Evolutionary conservation across 2,329 filamentous ascomycete species (phyloP).

Genomic region (Zarea fungicola): DNA sequence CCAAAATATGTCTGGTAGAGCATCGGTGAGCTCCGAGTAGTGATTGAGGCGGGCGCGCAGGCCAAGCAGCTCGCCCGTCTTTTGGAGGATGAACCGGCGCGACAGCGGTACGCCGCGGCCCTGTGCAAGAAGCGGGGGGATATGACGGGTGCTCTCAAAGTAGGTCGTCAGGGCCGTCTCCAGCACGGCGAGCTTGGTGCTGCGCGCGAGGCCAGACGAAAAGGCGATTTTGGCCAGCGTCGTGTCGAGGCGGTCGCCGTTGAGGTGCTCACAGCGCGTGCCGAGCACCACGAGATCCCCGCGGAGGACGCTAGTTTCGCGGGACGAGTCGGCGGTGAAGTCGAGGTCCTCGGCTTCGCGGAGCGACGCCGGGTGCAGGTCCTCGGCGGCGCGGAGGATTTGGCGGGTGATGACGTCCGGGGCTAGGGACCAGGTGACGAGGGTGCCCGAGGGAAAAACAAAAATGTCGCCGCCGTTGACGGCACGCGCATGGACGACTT

Average conservation of each 20-base stretch:
- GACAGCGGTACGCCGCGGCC: slow-evolving; percentile 43
- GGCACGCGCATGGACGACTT: slow-evolving; percentile 58
- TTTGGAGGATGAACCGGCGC: slow-evolving; percentile 77
- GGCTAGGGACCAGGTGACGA: slow-evolving; percentile 87
- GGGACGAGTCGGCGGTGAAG: slow-evolving; percentile 68
- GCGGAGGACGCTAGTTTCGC: slow-evolving; percentile 71
- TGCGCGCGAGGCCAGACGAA: slow-evolving; percentile 86
- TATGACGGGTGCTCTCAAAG: slow-evolving; percentile 78
- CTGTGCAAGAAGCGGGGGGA: slow-evolving; percentile 70
- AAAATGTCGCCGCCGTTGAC: slow-evolving; percentile 78
- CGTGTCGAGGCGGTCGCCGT: slow-evolving; percentile 45
- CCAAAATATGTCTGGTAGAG: slow-evolving; percentile 94
- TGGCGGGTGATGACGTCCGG: slow-evolving; percentile 69
- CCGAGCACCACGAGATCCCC: slow-evolving; percentile 88
- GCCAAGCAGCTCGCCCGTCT: slow-evolving; percentile 86
- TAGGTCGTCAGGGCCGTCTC: slow-evolving; percentile 79
- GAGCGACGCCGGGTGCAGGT: slow-evolving; percentile 60
- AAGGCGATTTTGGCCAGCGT: slow-evolving; percentile 94
- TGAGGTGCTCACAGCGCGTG: slow-evolving; percentile 52
- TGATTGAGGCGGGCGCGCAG: slow-evolving; percentile 91
- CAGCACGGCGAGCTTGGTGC: slow-evolving; percentile 88
- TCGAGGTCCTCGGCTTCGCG: slow-evolving; percentile 88
- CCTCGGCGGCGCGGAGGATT: slow-evolving; percentile 69
- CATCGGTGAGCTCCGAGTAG: slow-evolving; percentile 94
- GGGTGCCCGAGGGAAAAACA: slow-evolving; percentile 88